Percentiles rank a stretch among this genome's conserved stretches.
Evolutionary conservation across 352 stramenopile species (phyloP).

Genomic region (Globisporangium splendens): DNA sequence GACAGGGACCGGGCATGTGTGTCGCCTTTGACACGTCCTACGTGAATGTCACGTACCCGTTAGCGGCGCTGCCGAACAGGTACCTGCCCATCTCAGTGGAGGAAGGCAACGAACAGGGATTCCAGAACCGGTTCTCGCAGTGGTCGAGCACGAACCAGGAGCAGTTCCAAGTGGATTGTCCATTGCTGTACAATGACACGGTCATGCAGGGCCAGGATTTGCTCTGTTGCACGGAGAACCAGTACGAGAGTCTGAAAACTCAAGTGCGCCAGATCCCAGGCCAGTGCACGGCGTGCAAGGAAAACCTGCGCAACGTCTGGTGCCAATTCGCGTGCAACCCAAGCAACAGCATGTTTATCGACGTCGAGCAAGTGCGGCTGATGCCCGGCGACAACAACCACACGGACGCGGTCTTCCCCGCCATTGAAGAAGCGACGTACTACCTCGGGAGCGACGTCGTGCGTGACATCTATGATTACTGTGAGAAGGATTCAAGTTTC

Average conservation of each 20-base stretch:
- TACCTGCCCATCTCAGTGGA: slow-evolving; percentile 62
- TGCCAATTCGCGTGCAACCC: slow-evolving; percentile 80
- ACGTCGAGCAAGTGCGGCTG: slow-evolving; percentile 63
- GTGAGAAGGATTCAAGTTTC: slow-evolving; percentile 48
- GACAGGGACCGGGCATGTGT: slow-evolving; percentile 42
- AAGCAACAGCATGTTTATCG: slow-evolving; percentile 75
- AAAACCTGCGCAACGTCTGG: slow-evolving; percentile 76
- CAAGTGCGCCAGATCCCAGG: slow-evolving; percentile 58
- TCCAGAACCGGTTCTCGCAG: slow-evolving; percentile 68
- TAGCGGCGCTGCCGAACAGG: slow-evolving; percentile 40
- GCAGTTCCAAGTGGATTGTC: slow-evolving; percentile 66
- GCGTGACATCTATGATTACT: slow-evolving; percentile 74
- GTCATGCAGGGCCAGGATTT: slow-evolving; percentile 46
- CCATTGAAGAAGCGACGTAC: slow-evolving; percentile 65
- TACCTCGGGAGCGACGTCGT: slow-evolving; percentile 65
- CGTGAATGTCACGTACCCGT: slow-evolving; percentile 33
- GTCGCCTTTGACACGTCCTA: slow-evolving; percentile 65
- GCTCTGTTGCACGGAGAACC: slow-evolving; percentile 75
- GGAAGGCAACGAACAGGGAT: slow-evolving; percentile 50
- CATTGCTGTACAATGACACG: slow-evolving; percentile 64
- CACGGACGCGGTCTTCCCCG: slow-evolving; percentile 49
- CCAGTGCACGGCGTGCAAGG: slow-evolving; percentile 64
- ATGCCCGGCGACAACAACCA: slow-evolving; percentile 48
- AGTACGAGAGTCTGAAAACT: slow-evolving; percentile 58
- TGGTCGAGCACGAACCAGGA: slow-evolving; percentile 57